Percentiles rank a stretch among this genome's conserved stretches.
Evolutionary conservation across 225 moss, liverwort and hornwort genomes (phyloP).

Genomic region (Pleurozium schreberi): DNA sequence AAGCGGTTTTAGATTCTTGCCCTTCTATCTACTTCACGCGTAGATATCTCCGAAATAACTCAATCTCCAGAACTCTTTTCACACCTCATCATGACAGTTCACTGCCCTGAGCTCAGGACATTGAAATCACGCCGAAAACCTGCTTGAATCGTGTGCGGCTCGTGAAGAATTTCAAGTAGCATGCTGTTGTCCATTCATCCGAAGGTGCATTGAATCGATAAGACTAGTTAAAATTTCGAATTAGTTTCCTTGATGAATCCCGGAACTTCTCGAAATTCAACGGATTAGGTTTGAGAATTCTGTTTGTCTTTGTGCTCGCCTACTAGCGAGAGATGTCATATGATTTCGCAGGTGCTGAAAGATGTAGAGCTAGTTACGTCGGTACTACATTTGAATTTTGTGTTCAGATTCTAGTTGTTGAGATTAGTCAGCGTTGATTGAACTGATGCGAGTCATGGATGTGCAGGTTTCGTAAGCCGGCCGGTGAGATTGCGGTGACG

Average conservation of each 20-base stretch:
- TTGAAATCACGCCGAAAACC: neutral
- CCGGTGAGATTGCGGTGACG: neutral
- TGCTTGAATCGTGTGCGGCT: neutral
- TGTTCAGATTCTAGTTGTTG: neutral
- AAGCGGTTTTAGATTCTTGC: rapidly evolving
- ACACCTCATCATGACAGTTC: neutral
- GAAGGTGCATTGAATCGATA: neutral
- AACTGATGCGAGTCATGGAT: neutral
- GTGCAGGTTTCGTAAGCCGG: neutral
- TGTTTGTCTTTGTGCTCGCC: neutral
- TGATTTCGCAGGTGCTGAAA: neutral
- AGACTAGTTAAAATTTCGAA: neutral
- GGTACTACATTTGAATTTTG: neutral
- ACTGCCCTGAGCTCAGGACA: neutral
- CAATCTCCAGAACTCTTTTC: neutral
- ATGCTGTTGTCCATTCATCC: neutral
- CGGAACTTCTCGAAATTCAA: neutral
- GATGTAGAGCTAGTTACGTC: neutral
- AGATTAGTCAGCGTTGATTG: neutral
- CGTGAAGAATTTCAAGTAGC: neutral
- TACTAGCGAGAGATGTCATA: neutral
- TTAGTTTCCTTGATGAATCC: neutral
- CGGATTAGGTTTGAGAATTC: neutral
- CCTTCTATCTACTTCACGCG: rapidly evolving
- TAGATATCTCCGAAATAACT: neutral